These are phyloP conservation scores for Leersia perrieri DNA, from an alignment of 176 grass and related monocot genomes.

Conservation along the genomic window DNA sequence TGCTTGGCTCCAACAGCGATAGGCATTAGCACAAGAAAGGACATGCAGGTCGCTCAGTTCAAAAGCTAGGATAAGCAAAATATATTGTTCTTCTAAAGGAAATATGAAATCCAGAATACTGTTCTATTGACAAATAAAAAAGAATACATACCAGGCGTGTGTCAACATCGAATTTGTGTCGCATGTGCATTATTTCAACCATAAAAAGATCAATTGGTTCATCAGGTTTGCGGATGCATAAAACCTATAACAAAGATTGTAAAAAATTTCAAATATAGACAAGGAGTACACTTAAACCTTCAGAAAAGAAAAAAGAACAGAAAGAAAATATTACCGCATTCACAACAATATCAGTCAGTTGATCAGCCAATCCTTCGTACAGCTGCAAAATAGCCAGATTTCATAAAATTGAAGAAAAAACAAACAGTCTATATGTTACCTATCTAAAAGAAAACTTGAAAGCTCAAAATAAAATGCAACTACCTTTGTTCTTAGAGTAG, in stretches of 20 bases:
- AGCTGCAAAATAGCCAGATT: conserved; percentile 49
- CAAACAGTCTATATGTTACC: background rate
- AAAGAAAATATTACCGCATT: conserved; percentile 58
- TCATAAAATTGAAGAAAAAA: background rate
- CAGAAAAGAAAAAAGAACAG: background rate
- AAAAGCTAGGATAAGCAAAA: background rate
- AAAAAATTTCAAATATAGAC: background rate
- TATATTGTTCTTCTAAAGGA: background rate
- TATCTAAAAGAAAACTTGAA: background rate
- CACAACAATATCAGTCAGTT: conserved; percentile 78
- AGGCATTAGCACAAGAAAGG: background rate
- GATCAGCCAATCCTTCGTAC: conserved; percentile 91
- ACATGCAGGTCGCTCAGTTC: background rate
- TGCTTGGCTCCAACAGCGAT: background rate
- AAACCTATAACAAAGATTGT: conserved; percentile 43
- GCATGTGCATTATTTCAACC: conserved; percentile 99
- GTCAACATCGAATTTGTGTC: conserved; percentile 96
- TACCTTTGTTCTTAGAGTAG: conserved; percentile 96
- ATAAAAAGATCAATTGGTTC: conserved; percentile 96
- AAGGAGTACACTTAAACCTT: background rate
- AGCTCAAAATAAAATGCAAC: background rate
- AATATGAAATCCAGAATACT: background rate
- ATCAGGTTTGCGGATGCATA: conserved; percentile 70
- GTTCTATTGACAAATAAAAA: conserved; percentile 6
- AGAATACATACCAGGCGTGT: conserved; percentile 68